Base-by-base conservation (phyloP, 148 eudicot genomes). In the Camellia japonica region DNA sequence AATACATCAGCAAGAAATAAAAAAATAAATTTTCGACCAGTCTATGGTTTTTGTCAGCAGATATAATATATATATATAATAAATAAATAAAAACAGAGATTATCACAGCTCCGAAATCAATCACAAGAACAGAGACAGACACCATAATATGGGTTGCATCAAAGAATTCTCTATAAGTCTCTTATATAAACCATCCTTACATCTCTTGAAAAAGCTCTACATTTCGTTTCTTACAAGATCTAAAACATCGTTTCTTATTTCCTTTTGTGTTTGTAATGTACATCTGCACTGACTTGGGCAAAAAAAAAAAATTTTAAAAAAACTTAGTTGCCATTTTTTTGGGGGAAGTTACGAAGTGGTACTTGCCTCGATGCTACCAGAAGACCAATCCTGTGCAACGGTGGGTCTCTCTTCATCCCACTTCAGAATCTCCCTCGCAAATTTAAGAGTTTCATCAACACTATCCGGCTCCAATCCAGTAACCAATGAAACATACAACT, bases 341-440 rank as follows among this genome's bases (percentile, higher is more conserved):
- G 23, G 5, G 78, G 58, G 20, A 62, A 82, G 15, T 71, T 71
- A 70, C 18, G 79, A 69, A 11, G 85, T 71, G 14, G 84, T 79
- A 79, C 86, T 90, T 30, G 77, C 74, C 18, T 93, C 95, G 0
- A 84, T 85, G 74, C 88, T 92, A 65, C 82, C 90, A 15, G 83
- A 78, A 46, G 95, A 92, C 51, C 65, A 81, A 4, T 89, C 93
- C 44, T 74, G 84, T 8, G 72, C 23, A 78, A 83, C 79, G 75
- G 76, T 76, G 20, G 76, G 78, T 67, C 81, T 91, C 81, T 93
- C 94, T 9, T 85, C 84, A 9, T 86, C 91, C 98, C 97, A 95
- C 82, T 79, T 92, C 44, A 93, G 67, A 68, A 95, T 85, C 86
- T 95, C 97, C 69, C 83, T 84, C 4, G 89, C 90, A 73, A 88